Evolutionary conservation across 225 moss, liverwort and hornwort genomes (phyloP), one percentile per base, ranked within the genome.

Genomic region (Pseudoscleropodium purum): DNA sequence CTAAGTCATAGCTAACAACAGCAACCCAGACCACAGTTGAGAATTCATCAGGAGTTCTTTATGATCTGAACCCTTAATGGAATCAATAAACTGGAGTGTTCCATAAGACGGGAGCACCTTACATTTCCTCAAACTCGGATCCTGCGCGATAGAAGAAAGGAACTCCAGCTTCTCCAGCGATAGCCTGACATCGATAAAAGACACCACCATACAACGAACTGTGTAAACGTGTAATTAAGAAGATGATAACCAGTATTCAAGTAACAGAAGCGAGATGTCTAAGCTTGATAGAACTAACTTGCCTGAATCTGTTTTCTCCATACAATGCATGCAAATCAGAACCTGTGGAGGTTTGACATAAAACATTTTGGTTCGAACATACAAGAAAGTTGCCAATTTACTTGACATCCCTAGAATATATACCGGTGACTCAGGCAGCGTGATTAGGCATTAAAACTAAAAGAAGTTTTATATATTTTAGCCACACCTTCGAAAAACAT

Each of bases 71-170:
- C 73, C 43, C 52, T 67, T 76, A 90, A 56, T 75, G 54, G 52
- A 89, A 47, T 89, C 84, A 52, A 90, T 90, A 76, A 90, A 93
- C 93, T 81, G 89, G 34, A 90, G 73, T 83, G 87, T 91, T 93
- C 80, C 91, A 93, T 81, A 45, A 93, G 91, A 89, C 90, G 79
- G 89, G 87, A 87, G 89, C 93, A 93, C 91, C 97, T 96, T 95
- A 99, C 99, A 99, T 99, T 94, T 99, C 99, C 94, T 99, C 99
- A 96, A 99, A 99, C 92, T 99, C 99, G 63, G 99, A 99, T 87
- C 99, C 99, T 90, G 99, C 99, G 12, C 99, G 97, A 91, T 99
- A 99, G 90, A 93, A 99, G 92, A 99, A 99, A 86, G 99, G 99
- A 77, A 97, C 99, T 76, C 97, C 99, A 93, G 99, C 99, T 92